Conservation (phyloP, 768 basidiomycete genomes). For the Mycena floridula region DNA sequence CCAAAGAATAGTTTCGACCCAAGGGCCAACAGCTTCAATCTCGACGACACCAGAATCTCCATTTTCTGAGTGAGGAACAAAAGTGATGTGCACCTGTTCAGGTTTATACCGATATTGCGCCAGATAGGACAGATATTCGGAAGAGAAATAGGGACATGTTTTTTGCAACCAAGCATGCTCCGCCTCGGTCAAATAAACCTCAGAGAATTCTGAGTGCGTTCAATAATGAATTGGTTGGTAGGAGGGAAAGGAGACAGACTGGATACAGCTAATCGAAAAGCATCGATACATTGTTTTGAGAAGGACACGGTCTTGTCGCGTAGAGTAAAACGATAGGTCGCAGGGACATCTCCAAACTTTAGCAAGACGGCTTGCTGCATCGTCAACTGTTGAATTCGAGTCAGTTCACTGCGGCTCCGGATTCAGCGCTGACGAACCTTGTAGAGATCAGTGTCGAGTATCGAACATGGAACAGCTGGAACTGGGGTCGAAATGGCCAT, state of each 20-base stretch:
- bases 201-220: conserved; percentile 51
- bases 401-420: conserved; percentile 1
- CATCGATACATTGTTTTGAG: conserved; percentile 56
- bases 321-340: conserved; percentile 77
- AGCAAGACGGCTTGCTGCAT: conserved; percentile 92
- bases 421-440: conserved; percentile 50
- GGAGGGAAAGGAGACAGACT: conserved; percentile 32
- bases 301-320: conserved; percentile 62
- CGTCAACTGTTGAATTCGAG: conserved; percentile 52
- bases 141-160: conserved; percentile 69
- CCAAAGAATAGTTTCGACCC: conserved; percentile 87
- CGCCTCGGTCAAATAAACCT: conserved; percentile 47
- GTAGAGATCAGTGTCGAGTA: conserved; percentile 93
- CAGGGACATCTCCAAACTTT: conserved; percentile 67
- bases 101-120: conserved; percentile 64
- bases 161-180: conserved; percentile 65
- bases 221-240: conserved; percentile 3
- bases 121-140: conserved; percentile 75
- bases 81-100: conserved; percentile 60
- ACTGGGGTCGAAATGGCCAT: neutral
- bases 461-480: conserved; percentile 37
- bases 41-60: conserved; percentile 55
- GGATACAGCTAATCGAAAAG: conserved; percentile 47
- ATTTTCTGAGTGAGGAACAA: conserved; percentile 51
- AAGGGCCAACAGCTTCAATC: conserved; percentile 67